A percentile compares a stretch with the other conserved stretches of the same genome.
These are phyloP conservation scores for Leccinellum luteum DNA, from an alignment of 768 basidiomycete species.

Conservation along the genomic window DNA sequence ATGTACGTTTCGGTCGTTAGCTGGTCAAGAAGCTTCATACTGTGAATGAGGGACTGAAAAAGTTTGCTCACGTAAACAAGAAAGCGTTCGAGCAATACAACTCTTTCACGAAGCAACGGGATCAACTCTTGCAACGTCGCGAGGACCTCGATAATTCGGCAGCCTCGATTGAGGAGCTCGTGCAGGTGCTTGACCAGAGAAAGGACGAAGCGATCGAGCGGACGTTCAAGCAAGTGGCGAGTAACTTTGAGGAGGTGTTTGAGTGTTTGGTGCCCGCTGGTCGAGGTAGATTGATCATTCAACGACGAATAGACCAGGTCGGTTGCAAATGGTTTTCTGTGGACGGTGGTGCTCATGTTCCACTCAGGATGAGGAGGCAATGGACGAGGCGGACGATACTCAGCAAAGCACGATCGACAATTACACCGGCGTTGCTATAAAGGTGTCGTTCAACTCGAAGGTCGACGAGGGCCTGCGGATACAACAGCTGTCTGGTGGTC, in stretches of 20 bases:
- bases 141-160: slow-evolving; percentile 92
- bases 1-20: slow-evolving; percentile 39
- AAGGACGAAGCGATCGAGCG: slow-evolving; percentile 99
- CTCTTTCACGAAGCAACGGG: slow-evolving; percentile 96
- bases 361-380: slow-evolving; percentile 59
- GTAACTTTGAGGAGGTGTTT: slow-evolving; percentile 96
- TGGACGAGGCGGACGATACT: slow-evolving; percentile 70
- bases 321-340: neutral
- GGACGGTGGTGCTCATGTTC: neutral
- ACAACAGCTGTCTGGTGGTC: slow-evolving; percentile 95
- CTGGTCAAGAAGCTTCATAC: slow-evolving; percentile 90
- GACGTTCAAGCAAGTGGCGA: slow-evolving; percentile 97
- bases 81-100: slow-evolving; percentile 99
- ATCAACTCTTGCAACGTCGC: slow-evolving; percentile 81
- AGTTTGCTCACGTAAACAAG: slow-evolving; percentile 98
- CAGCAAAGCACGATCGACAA: slow-evolving; percentile 83
- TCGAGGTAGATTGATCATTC: slow-evolving; percentile 87
- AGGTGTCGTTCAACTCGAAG: slow-evolving; percentile 98
- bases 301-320: slow-evolving; percentile 84
- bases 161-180: slow-evolving; percentile 85
- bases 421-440: slow-evolving; percentile 96
- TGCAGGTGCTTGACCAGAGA: slow-evolving; percentile 90
- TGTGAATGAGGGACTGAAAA: slow-evolving; percentile 91
- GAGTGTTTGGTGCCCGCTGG: slow-evolving; percentile 95
- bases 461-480: slow-evolving; percentile 95